Evolutionary conservation across 1,284 basidiomycete species (phyloP).

Genomic region (Afroboletus lepidellus): DNA sequence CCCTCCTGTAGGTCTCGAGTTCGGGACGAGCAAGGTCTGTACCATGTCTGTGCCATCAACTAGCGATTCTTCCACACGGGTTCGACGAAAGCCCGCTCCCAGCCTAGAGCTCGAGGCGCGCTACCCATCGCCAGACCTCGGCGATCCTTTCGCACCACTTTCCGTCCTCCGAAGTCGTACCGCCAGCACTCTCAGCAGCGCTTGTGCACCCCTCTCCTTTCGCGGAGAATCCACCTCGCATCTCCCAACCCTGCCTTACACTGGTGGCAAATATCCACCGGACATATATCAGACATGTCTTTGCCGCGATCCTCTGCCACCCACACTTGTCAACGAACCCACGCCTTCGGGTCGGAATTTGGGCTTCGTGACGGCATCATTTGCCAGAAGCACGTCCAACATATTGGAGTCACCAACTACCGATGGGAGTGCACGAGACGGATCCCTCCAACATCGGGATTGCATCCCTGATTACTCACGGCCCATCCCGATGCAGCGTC

Average conservation of each 20-base stretch:
- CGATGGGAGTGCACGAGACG: slow-evolving; percentile 12
- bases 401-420: slow-evolving; percentile 15
- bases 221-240: slow-evolving; percentile 34
- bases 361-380: slow-evolving; percentile 21
- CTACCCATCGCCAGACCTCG: slow-evolving; percentile 33
- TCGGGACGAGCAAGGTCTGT: slow-evolving; percentile 19
- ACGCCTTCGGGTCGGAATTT: slow-evolving; percentile 7
- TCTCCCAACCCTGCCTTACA: slow-evolving; percentile 32
- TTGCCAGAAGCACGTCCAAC: slow-evolving; percentile 23
- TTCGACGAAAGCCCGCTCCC: slow-evolving; percentile 35
- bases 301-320: slow-evolving; percentile 13
- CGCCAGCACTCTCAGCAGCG: slow-evolving; percentile 33
- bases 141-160: slow-evolving; percentile 35
- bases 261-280: slow-evolving; percentile 32
- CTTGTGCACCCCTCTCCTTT: slow-evolving; percentile 31
- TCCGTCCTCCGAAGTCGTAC: slow-evolving; percentile 35
- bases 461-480: slow-evolving; percentile 11
- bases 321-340: slow-evolving; percentile 6
- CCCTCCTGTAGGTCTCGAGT: slow-evolving; percentile 16
- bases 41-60: slow-evolving; percentile 30
- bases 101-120: slow-evolving; percentile 34
- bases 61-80: slow-evolving; percentile 24
- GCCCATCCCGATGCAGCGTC: slow-evolving; percentile 26
- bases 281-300: slow-evolving; percentile 33
- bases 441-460: slow-evolving; percentile 8